Evolutionary conservation across 2,329 filamentous ascomycete species (phyloP), one percentile per base, ranked within the genome.

Genomic region (Herpotrichia juniperi): DNA sequence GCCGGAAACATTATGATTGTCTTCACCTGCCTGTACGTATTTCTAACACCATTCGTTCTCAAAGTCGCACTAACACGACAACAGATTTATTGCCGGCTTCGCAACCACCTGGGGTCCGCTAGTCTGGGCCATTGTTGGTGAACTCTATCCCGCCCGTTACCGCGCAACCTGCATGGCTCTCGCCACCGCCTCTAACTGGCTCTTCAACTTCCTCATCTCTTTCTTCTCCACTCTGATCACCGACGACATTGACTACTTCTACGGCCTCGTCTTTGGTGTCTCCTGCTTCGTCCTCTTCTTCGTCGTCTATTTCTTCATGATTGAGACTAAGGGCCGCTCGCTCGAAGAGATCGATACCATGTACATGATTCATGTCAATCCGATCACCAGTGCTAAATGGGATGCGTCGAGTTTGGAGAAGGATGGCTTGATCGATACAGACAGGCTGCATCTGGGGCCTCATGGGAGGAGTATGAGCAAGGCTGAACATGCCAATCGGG

Each of bases 171-270:
- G 71, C 52, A 78, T 78, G 74, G 75, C 71, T 7, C 59, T 78
- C 4, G 71, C 71, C 7, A 78, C 76, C 1, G 72, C 75, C 1
- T 68, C 65, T 17, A 78, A 78, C 63, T 78, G 76, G 76, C 57
- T 72, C 3, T 76, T 64, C 63, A 76, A 76, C 54, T 75, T 74
- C 56, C 54, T 75, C 11, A 54, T 73, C 25, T 72, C 84, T 0
- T 92, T 92, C 77, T 90, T 91, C 76, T 91, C 89, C 0, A 87
- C 89, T 0, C 91, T 91, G 71, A 91, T 93, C 66, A 88, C 86
- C 0, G 75, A 78, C 0, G 82, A 82, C 1, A 91, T 92, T 48
- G 83, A 87, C 59, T 91, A 87, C 71, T 79, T 79, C 1, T 90
- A 89, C 61, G 89, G 89, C 2, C 89, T 90, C 55, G 86, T 92